phyloP scores from a whole-genome alignment of 352 stramenopile genomes.

The Phytophthora hybrid region DNA sequence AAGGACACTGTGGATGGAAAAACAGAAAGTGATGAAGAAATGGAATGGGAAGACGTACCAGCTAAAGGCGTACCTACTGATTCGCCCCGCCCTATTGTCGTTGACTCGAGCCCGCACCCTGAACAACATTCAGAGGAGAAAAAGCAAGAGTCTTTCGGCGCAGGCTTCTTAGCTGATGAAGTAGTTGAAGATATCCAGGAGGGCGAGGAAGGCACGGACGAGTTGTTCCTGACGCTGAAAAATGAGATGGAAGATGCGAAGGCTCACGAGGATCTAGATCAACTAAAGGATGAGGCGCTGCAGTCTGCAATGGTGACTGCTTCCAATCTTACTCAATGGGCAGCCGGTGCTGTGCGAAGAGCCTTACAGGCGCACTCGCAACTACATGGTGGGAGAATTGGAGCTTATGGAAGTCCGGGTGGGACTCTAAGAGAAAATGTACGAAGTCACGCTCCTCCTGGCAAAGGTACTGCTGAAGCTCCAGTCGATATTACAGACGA shows the following conservation, averaged over 20 bases:
- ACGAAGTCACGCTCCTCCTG: background rate
- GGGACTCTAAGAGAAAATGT: background rate
- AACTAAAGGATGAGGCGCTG: slow-evolving; percentile 73
- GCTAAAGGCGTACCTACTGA: background rate
- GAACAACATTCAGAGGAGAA: slow-evolving; percentile 1
- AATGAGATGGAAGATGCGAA: slow-evolving; percentile 79
- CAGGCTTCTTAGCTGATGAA: slow-evolving; percentile 1
- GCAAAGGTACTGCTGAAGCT: slow-evolving; percentile 18
- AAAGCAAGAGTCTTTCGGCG: slow-evolving; percentile 2
- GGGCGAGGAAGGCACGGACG: slow-evolving; percentile 42
- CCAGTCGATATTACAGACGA: slow-evolving; percentile 28
- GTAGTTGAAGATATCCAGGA: background rate
- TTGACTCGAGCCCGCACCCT: background rate
- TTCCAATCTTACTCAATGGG: slow-evolving; percentile 91
- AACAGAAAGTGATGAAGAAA: slow-evolving; percentile 45
- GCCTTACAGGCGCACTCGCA: slow-evolving; percentile 72
- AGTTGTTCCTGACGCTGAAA: slow-evolving; percentile 67
- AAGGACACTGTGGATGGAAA: background rate
- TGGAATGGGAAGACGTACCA: slow-evolving; percentile 62
- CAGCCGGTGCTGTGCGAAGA: slow-evolving; percentile 76
- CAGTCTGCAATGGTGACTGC: slow-evolving; percentile 81
- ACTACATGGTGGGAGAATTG: slow-evolving; percentile 40
- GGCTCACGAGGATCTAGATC: slow-evolving; percentile 67
- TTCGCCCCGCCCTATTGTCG: background rate
- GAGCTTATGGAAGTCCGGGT: slow-evolving; percentile 17